These are phyloP conservation scores for Vitis labrusca DNA, from an alignment of 164 flowering plant species.

Conservation along the genomic window DNA sequence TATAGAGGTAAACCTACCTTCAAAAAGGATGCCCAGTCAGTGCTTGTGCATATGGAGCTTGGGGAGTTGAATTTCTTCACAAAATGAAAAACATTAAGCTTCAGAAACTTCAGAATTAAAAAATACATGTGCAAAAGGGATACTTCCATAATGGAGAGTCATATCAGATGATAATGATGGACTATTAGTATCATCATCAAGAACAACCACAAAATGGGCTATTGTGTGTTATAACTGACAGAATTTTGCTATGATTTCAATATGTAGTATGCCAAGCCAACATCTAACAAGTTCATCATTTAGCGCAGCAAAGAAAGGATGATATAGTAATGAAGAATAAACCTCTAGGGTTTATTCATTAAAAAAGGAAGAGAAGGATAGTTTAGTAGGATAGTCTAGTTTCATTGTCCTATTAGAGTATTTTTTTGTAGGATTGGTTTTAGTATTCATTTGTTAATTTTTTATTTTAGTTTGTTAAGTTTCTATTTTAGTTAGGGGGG, in stretches of 20 bases:
- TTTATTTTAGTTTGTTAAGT: no score
- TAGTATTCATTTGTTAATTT: no score
- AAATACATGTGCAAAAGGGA: slow-evolving; percentile 4
- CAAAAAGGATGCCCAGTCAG: slow-evolving; percentile 77
- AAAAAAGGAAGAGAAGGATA: not conserved
- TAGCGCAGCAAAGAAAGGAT: not conserved
- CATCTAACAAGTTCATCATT: not conserved
- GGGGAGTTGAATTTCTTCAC: slow-evolving; percentile 90
- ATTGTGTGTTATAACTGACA: no score
- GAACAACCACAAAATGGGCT: not conserved
- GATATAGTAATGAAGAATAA: not conserved
- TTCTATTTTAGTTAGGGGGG: no score
- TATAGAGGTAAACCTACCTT: slow-evolving; percentile 50
- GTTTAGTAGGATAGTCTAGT: no score
- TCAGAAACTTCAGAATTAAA: slow-evolving; percentile 1
- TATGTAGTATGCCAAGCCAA: not conserved
- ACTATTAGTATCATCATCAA: not conserved
- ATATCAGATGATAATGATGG: not conserved
- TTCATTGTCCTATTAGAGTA: no score
- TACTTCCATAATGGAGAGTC: not conserved
- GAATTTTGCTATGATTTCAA: not conserved
- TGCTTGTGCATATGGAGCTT: slow-evolving; percentile 61
- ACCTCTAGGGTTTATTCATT: not conserved
- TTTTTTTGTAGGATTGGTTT: no score
- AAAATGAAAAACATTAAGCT: slow-evolving; percentile 6